phyloP scores from a whole-genome alignment of 805 yeast genomes.

The Yamadazyma akitaensis region DNA sequence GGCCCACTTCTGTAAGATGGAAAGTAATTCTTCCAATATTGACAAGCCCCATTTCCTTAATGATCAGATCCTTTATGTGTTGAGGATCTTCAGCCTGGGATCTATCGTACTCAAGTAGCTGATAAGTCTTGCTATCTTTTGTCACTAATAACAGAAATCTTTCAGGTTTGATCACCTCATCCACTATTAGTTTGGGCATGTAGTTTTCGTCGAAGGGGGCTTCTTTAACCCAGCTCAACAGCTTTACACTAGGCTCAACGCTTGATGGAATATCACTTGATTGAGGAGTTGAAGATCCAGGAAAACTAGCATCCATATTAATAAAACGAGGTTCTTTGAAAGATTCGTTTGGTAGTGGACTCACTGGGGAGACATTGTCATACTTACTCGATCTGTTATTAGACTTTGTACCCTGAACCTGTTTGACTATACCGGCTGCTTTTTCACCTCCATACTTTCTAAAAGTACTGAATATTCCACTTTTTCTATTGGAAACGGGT shows the following conservation, averaged over 20 bases:
- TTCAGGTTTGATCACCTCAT: background rate
- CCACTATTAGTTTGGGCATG: conserved; percentile 20
- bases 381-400: conserved; percentile 10
- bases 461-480: conserved; percentile 39
- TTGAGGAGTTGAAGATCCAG: conserved; percentile 7
- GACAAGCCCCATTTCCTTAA: conserved; percentile 34
- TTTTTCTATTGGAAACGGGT: conserved; percentile 17
- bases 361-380: conserved; percentile 12
- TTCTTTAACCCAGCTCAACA: conserved; percentile 1
- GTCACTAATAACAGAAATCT: conserved; percentile 49
- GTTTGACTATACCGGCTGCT: conserved; percentile 36
- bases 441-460: conserved; percentile 40
- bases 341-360: conserved; percentile 11
- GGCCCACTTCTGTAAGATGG: conserved; percentile 68
- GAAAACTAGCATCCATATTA: conserved; percentile 11
- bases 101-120: conserved; percentile 30
- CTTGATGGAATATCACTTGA: conserved; percentile 3
- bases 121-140: conserved; percentile 55
- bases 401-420: conserved; percentile 17
- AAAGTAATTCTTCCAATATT: conserved; percentile 34
- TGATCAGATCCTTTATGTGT: conserved; percentile 39
- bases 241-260: conserved; percentile 4
- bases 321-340: conserved; percentile 10
- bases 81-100: conserved; percentile 19
- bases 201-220: conserved; percentile 21